These are phyloP conservation scores for Calonectria leucothoes DNA, from an alignment of 2,329 filamentous ascomycete genomes.

Conservation along the genomic window DNA sequence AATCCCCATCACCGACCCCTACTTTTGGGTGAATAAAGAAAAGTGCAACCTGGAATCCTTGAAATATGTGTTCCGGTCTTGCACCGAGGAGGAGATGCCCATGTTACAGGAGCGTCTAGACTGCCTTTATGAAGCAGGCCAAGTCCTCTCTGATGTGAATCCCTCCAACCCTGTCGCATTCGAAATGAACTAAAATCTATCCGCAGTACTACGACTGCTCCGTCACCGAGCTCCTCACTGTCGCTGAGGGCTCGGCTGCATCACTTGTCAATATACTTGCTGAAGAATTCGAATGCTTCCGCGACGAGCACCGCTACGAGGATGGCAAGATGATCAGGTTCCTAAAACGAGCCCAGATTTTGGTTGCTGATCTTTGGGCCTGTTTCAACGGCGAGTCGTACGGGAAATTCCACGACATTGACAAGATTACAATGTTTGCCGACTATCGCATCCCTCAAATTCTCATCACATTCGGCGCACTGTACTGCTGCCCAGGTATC, in stretches of 20 bases:
- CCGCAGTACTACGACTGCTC: slow-evolving; percentile 79
- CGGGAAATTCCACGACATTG: slow-evolving; percentile 88
- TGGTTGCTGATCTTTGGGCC: slow-evolving; percentile 96
- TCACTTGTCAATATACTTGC: slow-evolving; percentile 88
- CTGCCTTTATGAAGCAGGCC: slow-evolving; percentile 86
- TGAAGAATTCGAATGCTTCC: slow-evolving; percentile 85
- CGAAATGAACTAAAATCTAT: slow-evolving; percentile 1
- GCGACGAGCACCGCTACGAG: slow-evolving; percentile 82
- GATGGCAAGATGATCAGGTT: slow-evolving; percentile 80
- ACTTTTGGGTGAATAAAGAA: slow-evolving; percentile 85
- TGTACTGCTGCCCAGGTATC: slow-evolving; percentile 86
- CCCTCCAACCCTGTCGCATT: neutral
- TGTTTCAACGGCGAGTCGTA: slow-evolving; percentile 86
- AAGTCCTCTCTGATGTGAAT: slow-evolving; percentile 79
- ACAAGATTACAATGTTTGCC: slow-evolving; percentile 98
- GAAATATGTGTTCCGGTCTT: slow-evolving; percentile 84
- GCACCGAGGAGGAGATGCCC: slow-evolving; percentile 88
- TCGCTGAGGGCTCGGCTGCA: slow-evolving; percentile 83
- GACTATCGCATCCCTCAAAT: slow-evolving; percentile 98
- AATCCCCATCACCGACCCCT: slow-evolving; percentile 88
- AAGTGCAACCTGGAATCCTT: slow-evolving; percentile 81
- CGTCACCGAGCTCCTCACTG: slow-evolving; percentile 78
- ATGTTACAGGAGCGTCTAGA: slow-evolving; percentile 80
- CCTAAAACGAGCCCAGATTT: slow-evolving; percentile 94
- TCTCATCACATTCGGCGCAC: slow-evolving; percentile 82